A percentile compares a stretch with the other conserved stretches of the same genome.
Evolutionary conservation across 2,329 filamentous ascomycete species (phyloP).

Genomic region (Coniochaeta hoffmannii): DNA sequence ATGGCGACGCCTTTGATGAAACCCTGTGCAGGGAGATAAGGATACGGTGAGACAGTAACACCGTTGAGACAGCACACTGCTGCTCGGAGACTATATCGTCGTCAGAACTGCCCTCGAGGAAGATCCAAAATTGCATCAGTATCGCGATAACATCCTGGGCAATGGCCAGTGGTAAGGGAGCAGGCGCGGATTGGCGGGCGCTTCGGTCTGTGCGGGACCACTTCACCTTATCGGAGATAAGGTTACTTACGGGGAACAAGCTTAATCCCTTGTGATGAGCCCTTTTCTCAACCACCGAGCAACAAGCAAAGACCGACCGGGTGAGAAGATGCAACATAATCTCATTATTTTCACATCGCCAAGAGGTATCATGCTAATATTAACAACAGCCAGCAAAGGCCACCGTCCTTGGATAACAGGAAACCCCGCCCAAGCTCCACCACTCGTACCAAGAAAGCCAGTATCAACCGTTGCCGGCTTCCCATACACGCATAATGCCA

Average conservation of each 20-base stretch:
- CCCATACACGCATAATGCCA: not conserved
- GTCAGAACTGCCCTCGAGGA: too few relatives aligned
- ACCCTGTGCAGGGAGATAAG: not conserved
- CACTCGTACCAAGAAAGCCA: not conserved
- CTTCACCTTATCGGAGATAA: too few relatives aligned
- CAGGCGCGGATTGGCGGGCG: too few relatives aligned
- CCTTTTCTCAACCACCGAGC: not conserved
- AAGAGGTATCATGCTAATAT: not conserved
- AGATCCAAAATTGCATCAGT: too few relatives aligned
- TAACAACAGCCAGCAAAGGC: not conserved
- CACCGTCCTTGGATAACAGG: not conserved
- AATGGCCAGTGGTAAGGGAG: too few relatives aligned
- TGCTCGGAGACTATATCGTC: too few relatives aligned
- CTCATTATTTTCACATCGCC: not conserved
- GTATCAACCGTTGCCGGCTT: not conserved
- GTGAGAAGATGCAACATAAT: not conserved
- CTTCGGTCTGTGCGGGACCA: too few relatives aligned
- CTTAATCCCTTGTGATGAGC: too few relatives aligned
- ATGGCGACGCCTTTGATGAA: not conserved
- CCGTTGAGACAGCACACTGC: too few relatives aligned
- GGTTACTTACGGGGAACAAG: too few relatives aligned
- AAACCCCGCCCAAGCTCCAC: not conserved
- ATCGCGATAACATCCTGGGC: too few relatives aligned
- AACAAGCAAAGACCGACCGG: not conserved
- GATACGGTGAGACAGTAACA: not conserved